Base-by-base conservation (phyloP, 2,329 filamentous ascomycete species). In the Kalaharituber pfeilii region DNA sequence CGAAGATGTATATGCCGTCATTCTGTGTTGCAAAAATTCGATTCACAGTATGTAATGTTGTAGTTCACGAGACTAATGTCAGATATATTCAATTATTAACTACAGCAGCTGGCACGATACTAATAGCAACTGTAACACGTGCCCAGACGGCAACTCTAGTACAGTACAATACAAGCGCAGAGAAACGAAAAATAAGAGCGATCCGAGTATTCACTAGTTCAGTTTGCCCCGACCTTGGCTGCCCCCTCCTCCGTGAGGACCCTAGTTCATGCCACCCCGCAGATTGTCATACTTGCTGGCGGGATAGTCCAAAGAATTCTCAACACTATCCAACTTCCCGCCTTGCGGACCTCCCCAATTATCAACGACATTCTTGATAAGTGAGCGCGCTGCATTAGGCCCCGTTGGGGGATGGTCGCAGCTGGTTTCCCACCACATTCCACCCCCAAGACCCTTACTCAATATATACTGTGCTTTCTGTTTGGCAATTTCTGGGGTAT, bases 391-490 rank as follows among this genome's bases (percentile, higher is more conserved):
- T 11, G 18, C 42, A 39, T 39, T 39, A 5, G 56, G 51, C 0
- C 73, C 71, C 9, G 67, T 68, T 0, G 79, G 80, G 2, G 68
- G 65, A 65, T 80, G 81, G 66, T 95, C 89, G 1, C 78, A 81
- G 64, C 82, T 89, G 63, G 79, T 85, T 70, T 95, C 88, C 85
- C 85, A 93, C 86, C 86, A 96, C 88, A 96, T 95, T n/a, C 77
- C 86, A 18, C 89, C 89, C 1, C 87, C 88, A 0, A 95, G 74
- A 0, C 77, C 73, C 45, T 75, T 71, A 20, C 76, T 67, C 64
- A 73, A 76, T 65, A 95, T 77, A 66, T 80, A 94, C 9, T 76
- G 70, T 1, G 80, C 79, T 72, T 95, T 96, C 60, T 70, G 66
- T 60, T 72, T 71, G 2, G 80, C 82, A 67, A 87, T 78, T 2